Percentiles rank a stretch among this genome's conserved stretches.
phyloP scores from a whole-genome alignment of 2,329 filamentous ascomycete genomes.

The Fusarium ambrosium region DNA sequence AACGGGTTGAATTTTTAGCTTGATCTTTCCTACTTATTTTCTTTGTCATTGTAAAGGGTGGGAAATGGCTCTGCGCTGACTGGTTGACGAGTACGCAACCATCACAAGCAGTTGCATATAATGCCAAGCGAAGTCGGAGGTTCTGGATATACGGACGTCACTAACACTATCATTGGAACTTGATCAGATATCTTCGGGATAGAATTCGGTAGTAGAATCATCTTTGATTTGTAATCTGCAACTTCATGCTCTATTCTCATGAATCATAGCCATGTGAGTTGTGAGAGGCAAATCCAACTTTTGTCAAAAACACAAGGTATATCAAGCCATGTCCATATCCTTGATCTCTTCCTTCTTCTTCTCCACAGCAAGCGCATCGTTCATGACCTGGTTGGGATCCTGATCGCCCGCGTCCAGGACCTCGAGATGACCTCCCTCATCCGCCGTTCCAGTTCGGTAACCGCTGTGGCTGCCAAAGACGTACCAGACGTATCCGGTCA shows the following conservation, averaged over 20 bases:
- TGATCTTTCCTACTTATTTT: not conserved
- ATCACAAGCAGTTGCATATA: not conserved
- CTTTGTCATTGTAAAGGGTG: not conserved
- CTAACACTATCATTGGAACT: not conserved
- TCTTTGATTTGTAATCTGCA: not conserved
- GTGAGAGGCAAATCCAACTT: not conserved
- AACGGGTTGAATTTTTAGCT: not conserved
- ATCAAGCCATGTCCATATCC: constrained; percentile 31
- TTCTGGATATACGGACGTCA: not conserved
- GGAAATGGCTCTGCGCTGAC: not conserved
- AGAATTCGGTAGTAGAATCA: not conserved
- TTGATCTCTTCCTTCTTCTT: constrained; percentile 37
- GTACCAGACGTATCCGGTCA: constrained; percentile 50
- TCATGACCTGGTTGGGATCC: constrained; percentile 37
- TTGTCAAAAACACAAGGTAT: not conserved
- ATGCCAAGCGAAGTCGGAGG: not conserved
- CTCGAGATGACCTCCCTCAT: constrained; percentile 29
- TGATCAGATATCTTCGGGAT: not conserved
- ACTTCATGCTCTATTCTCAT: not conserved
- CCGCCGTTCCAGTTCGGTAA: constrained; percentile 46
- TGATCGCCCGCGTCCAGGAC: constrained; percentile 39
- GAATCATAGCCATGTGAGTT: not conserved
- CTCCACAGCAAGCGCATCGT: constrained; percentile 30
- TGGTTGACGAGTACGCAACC: not conserved
- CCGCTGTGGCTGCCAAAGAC: constrained; percentile 50